phyloP scores from a whole-genome alignment of 805 yeast genomes.

The Pichia cabralensis region DNA sequence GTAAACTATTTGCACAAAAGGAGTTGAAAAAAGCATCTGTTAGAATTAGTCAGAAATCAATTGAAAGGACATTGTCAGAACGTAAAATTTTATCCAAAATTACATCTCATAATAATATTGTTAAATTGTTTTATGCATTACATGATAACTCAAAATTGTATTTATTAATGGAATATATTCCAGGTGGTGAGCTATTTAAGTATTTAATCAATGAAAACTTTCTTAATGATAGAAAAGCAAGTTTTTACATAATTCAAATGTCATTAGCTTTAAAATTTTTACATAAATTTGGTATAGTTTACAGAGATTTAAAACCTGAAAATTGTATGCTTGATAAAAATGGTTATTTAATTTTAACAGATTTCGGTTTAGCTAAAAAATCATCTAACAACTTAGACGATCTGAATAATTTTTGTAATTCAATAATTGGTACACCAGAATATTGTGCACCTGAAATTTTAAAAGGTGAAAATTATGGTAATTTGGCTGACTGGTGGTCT shows the following conservation, averaged over 20 bases:
- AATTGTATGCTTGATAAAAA: slow-evolving; percentile 65
- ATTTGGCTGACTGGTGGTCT: slow-evolving; percentile 83
- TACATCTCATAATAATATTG: slow-evolving; percentile 72
- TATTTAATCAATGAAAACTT: slow-evolving; percentile 39
- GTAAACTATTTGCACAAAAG: slow-evolving; percentile 70
- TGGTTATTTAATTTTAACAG: slow-evolving; percentile 77
- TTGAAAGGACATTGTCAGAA: slow-evolving; percentile 73
- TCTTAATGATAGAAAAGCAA: slow-evolving; percentile 48
- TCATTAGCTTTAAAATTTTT: slow-evolving; percentile 65
- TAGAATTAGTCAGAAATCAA: slow-evolving; percentile 37
- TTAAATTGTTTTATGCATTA: slow-evolving; percentile 70
- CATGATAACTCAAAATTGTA: slow-evolving; percentile 71
- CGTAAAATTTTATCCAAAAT: slow-evolving; percentile 51
- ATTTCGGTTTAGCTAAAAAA: slow-evolving; percentile 66
- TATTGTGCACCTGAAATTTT: slow-evolving; percentile 85
- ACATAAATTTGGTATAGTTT: slow-evolving; percentile 70
- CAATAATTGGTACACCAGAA: slow-evolving; percentile 69
- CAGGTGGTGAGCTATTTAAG: slow-evolving; percentile 80
- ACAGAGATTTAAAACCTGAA: slow-evolving; percentile 84
- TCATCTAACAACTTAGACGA: slow-evolving; percentile 20
- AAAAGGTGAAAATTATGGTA: slow-evolving; percentile 66
- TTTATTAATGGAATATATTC: slow-evolving; percentile 67
- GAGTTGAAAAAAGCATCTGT: slow-evolving; percentile 75
- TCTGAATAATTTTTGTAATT: slow-evolving; percentile 35
- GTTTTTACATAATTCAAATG: slow-evolving; percentile 74